phyloP scores from a whole-genome alignment of 768 basidiomycete genomes.

The Termitomyces sp. region DNA sequence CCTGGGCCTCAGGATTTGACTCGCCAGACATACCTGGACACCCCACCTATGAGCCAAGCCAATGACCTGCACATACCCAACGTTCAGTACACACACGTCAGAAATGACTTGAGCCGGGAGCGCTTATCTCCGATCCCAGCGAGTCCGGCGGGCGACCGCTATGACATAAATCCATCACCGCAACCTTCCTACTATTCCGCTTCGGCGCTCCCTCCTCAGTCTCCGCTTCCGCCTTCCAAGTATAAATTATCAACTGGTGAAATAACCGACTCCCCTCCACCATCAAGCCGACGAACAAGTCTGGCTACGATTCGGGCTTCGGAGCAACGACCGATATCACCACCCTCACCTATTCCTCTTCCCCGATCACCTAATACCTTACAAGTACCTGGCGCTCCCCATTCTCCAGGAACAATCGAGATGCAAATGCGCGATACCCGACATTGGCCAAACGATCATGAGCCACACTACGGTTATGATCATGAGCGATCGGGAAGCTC shows the following conservation, averaged over 20 bases:
- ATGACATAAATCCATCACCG: conserved; percentile 27
- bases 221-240: conserved; percentile 50
- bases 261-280: conserved; percentile 33
- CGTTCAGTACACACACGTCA: conserved; percentile 21
- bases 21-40: conserved; percentile 39
- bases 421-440: conserved; percentile 14
- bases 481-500: conserved; percentile 31
- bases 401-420: conserved; percentile 8
- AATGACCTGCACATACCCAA: conserved; percentile 21
- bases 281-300: conserved; percentile 35
- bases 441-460: conserved; percentile 20
- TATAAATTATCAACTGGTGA: conserved; percentile 43
- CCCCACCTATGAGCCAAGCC: conserved; percentile 34
- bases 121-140: conserved; percentile 22
- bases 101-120: conserved; percentile 13
- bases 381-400: conserved; percentile 9
- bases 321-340: conserved; percentile 17
- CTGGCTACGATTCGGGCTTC: conserved; percentile 24
- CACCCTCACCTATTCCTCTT: conserved; percentile 19
- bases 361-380: conserved; percentile 14
- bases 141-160: conserved; percentile 15
- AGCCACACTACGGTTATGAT: conserved; percentile 8
- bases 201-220: conserved; percentile 58
- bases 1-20: conserved; percentile 26
- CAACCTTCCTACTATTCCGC: conserved; percentile 65